A percentile compares a stretch with the other conserved stretches of the same genome.
Evolutionary conservation across 2,329 filamentous ascomycete genomes (phyloP).

Genomic region (Diaporthe aspalathi): DNA sequence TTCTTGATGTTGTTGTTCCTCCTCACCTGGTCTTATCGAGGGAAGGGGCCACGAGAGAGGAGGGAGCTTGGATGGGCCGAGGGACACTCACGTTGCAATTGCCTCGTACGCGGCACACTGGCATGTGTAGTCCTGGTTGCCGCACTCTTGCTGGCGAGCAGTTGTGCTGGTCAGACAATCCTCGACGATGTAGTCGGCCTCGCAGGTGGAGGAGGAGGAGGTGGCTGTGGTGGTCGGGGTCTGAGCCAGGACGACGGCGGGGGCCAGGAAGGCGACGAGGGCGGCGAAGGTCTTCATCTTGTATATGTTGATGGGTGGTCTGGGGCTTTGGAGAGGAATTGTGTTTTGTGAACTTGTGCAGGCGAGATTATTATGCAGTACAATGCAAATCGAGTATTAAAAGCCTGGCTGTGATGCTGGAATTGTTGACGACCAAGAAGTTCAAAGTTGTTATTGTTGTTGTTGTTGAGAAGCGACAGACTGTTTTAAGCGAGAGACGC

Average conservation of each 20-base stretch:
- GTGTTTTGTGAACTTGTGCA: constrained; percentile 3
- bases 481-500: constrained; percentile 21
- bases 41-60: not conserved
- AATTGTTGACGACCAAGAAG: constrained; percentile 3
- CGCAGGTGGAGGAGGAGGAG: constrained; percentile 51
- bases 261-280: constrained; percentile 52
- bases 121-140: constrained; percentile 57
- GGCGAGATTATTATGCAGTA: constrained; percentile 19
- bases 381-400: constrained; percentile 4
- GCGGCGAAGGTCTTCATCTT: constrained; percentile 59
- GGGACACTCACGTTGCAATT: constrained; percentile 57
- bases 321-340: not conserved
- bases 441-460: not conserved
- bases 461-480: constrained; percentile 22
- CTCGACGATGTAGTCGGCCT: constrained; percentile 60
- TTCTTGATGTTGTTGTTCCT: not conserved
- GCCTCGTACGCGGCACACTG: constrained; percentile 58
- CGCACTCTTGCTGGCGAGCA: constrained; percentile 54
- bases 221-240: constrained; percentile 50
- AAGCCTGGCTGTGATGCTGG: not conserved
- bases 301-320: constrained; percentile 4
- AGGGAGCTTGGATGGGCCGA: not conserved
- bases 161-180: constrained; percentile 56
- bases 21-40: no score
- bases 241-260: constrained; percentile 50